phyloP scores from a whole-genome alignment of 1,139 yeast species.

The Magnusiomyces fungicola region DNA sequence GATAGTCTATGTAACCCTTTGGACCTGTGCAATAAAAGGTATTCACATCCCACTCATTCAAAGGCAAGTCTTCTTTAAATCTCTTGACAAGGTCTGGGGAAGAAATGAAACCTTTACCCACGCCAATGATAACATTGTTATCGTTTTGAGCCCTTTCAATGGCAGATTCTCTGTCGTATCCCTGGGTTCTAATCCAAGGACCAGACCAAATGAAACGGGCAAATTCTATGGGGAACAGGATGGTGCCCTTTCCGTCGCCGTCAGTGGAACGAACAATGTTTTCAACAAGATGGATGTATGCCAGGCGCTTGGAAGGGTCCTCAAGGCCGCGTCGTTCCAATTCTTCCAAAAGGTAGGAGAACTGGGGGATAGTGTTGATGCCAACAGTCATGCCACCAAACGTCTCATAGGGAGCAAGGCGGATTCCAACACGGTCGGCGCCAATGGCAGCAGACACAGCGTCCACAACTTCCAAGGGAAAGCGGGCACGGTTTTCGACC shows the following conservation, averaged over 20 bases:
- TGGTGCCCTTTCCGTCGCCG: constrained; percentile 14
- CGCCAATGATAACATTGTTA: constrained; percentile 36
- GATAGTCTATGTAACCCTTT: constrained; percentile 17
- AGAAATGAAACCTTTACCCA: constrained; percentile 42
- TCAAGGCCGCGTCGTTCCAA: constrained; percentile 27
- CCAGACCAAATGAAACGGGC: constrained; percentile 43
- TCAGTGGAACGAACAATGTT: constrained; percentile 28
- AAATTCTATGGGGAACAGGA: constrained; percentile 27
- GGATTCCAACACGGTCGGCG: constrained; percentile 44
- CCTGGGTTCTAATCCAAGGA: constrained; percentile 42
- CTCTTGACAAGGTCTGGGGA: constrained; percentile 50
- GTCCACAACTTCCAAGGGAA: constrained; percentile 50
- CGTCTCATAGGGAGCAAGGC: constrained; percentile 54
- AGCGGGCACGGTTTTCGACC: constrained; percentile 56
- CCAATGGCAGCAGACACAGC: constrained; percentile 42
- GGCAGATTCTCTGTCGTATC: constrained; percentile 23
- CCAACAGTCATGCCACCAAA: constrained; percentile 23
- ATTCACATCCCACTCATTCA: constrained; percentile 36
- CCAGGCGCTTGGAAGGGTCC: constrained; percentile 36
- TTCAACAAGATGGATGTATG: constrained; percentile 50
- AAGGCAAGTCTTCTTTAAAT: constrained; percentile 33
- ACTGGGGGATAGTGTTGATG: constrained; percentile 26
- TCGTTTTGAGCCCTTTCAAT: constrained; percentile 24
- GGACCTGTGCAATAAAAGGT: constrained; percentile 33
- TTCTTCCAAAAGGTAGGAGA: constrained; percentile 25